Evolutionary conservation across 129 eudicot genomes (phyloP).

Genomic region (Tanacetum coccineum): DNA sequence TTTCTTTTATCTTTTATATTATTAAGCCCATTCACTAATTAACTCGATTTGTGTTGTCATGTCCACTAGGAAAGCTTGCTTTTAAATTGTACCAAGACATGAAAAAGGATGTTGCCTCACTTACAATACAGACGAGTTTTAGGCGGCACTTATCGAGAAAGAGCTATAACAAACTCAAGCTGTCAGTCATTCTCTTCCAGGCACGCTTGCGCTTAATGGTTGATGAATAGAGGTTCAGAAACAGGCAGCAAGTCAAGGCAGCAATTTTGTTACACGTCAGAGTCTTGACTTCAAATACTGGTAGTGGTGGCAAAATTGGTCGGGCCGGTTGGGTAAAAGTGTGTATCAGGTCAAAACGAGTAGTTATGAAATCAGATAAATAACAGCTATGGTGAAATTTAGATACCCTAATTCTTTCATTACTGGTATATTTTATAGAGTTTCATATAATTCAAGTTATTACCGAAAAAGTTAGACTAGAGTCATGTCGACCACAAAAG

Average conservation of each 20-base stretch:
- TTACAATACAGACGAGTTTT: conserved; percentile 53
- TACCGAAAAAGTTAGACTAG: neutral
- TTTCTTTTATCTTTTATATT: conserved; percentile 9
- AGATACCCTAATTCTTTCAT: too few relatives aligned
- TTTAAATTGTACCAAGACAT: conserved; percentile 41
- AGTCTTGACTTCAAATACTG: conserved; percentile 18
- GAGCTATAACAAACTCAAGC: conserved; percentile 42
- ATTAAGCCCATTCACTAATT: conserved; percentile 8
- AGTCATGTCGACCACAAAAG: neutral
- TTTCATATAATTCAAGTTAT: neutral
- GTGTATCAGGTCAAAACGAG: too few relatives aligned
- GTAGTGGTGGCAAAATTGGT: too few relatives aligned
- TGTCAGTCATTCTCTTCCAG: conserved; percentile 59
- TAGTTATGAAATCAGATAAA: too few relatives aligned
- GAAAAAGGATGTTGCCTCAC: conserved; percentile 55
- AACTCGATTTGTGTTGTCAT: conserved; percentile 13
- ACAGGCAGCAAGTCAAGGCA: conserved; percentile 58
- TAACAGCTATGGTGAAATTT: too few relatives aligned
- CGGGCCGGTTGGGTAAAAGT: too few relatives aligned
- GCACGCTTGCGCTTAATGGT: conserved; percentile 69
- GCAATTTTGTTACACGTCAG: conserved; percentile 65
- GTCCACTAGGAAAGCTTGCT: conserved; percentile 55
- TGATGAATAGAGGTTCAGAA: conserved; percentile 59
- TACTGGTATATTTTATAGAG: too few relatives aligned
- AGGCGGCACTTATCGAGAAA: conserved; percentile 51